Evolutionary conservation across 1,284 basidiomycete species (phyloP), one percentile per base, ranked within the genome.

Genomic region (Ustilago trichophora): DNA sequence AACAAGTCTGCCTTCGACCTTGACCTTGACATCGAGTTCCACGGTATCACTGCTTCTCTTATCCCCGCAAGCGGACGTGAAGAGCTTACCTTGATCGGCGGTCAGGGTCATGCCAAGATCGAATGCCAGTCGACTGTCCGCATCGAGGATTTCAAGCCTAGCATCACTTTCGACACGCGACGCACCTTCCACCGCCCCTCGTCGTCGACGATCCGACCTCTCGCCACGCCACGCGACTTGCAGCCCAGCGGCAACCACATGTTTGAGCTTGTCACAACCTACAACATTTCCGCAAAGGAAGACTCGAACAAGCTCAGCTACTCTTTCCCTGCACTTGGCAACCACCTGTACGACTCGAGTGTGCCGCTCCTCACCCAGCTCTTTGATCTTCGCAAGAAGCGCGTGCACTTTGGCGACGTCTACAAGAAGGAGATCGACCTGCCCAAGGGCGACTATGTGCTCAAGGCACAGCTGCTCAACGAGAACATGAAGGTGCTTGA

Each of bases 21-120:
- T 12, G 78, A 80, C 34, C 47, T 80, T 22, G 72, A 74, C 21
- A 51, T 82, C 16, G 80, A 82, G 46, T 82, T 82, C 70, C 81
- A 82, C 56, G 81, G 81, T 38, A 70, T 77, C 53, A 62, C 60
- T 10, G 56, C 72, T 12, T 56, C 69, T 12, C 62, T 65, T 26
- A 47, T 74, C 3, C 63, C 68, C 8, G 60, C 63, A 7, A 57
- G 62, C 16, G 75, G 77, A 12, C 72, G 79, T 18, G 66, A 76
- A 24, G 70, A 78, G 52, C 40, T 76, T 8, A 77, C 75, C 3
- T 49, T 81, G 12, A 68, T 80, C 31, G 79, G 80, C 12, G 81
- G 80, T 31, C 70, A 78, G 16, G 80, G 78, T 4, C 54, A 74
- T n/a, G 69, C 72, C 27, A 68, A 74, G 53, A 52, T 82, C 25